Conservation (phyloP, 2,329 filamentous ascomycete species). For the Aulographum hederae region DNA sequence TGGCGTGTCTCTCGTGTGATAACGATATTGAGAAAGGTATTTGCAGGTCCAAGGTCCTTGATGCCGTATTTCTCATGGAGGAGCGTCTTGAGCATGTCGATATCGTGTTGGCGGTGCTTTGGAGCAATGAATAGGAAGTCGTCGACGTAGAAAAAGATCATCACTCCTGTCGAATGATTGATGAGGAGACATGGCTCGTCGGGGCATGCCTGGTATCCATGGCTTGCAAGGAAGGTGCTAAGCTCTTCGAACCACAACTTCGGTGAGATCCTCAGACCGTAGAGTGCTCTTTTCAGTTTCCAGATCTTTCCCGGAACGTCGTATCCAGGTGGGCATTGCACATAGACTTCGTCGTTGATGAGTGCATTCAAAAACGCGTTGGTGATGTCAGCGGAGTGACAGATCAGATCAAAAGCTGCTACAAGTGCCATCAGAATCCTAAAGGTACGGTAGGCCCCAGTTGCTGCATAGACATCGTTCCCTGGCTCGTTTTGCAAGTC, state of each 20-base stretch:
- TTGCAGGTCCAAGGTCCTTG: not conserved
- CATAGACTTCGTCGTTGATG: not conserved
- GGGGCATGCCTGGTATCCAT: not conserved
- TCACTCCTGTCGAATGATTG: not conserved
- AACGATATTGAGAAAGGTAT: not conserved
- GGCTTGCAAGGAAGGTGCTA: not conserved
- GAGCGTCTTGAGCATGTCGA: not conserved
- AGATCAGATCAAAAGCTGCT: not conserved
- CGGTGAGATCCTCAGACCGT: not conserved
- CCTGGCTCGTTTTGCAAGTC: conserved; percentile 5
- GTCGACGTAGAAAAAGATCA: no score
- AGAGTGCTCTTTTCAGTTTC: not conserved
- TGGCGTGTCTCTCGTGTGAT: not conserved
- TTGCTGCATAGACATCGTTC: not conserved
- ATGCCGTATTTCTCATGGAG: not conserved
- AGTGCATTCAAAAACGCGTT: not conserved
- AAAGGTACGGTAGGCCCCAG: not conserved
- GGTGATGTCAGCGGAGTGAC: not conserved
- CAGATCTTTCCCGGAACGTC: not conserved
- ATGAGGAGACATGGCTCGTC: not conserved
- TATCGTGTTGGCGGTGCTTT: not conserved
- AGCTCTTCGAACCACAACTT: not conserved
- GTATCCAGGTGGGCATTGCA: not conserved
- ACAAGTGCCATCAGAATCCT: not conserved
- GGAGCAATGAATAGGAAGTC: not conserved